Percentiles rank a stretch among this genome's conserved stretches.
phyloP scores from a whole-genome alignment of 495 filamentous ascomycete genomes.

The Neurospora terricola region DNA sequence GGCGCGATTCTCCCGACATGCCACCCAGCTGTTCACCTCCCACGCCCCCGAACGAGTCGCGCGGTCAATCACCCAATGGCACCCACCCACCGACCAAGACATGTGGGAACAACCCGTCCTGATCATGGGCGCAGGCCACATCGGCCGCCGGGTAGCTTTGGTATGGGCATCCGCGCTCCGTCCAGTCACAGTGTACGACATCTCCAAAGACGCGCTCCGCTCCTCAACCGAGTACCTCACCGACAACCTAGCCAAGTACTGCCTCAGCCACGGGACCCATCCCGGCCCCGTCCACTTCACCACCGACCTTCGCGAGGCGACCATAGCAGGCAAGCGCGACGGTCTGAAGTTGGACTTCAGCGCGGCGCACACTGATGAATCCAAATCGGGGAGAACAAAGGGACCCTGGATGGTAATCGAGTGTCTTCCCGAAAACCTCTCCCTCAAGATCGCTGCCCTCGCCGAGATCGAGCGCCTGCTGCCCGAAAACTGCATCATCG shows the following conservation, averaged over 20 bases:
- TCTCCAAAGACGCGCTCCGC: constrained; percentile 15
- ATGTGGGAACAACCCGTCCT: constrained; percentile 26
- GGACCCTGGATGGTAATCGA: constrained; percentile 46
- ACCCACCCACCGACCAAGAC: constrained; percentile 14
- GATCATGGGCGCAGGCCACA: constrained; percentile 28
- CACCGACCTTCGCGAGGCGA: constrained; percentile 18
- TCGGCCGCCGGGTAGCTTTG: constrained; percentile 26
- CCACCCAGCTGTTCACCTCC: neutral
- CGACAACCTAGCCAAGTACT: constrained; percentile 25
- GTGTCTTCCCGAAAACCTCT: constrained; percentile 44
- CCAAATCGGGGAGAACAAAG: constrained; percentile 10
- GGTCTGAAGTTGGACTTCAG: constrained; percentile 3
- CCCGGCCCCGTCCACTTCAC: constrained; percentile 26
- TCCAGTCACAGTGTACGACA: constrained; percentile 30
- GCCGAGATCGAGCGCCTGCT: constrained; percentile 34
- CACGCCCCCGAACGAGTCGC: neutral
- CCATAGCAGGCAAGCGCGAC: constrained; percentile 9
- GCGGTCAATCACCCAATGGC: constrained; percentile 10
- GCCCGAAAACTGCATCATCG: constrained; percentile 39
- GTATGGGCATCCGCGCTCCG: constrained; percentile 27
- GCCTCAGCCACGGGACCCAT: constrained; percentile 13
- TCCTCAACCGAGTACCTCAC: constrained; percentile 24
- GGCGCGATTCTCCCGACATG: neutral
- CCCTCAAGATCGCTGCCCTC: constrained; percentile 41
- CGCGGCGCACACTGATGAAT: constrained; percentile 11